Evolutionary conservation across 2,329 filamentous ascomycete genomes (phyloP).

Genomic region (Metarhizium rileyi): DNA sequence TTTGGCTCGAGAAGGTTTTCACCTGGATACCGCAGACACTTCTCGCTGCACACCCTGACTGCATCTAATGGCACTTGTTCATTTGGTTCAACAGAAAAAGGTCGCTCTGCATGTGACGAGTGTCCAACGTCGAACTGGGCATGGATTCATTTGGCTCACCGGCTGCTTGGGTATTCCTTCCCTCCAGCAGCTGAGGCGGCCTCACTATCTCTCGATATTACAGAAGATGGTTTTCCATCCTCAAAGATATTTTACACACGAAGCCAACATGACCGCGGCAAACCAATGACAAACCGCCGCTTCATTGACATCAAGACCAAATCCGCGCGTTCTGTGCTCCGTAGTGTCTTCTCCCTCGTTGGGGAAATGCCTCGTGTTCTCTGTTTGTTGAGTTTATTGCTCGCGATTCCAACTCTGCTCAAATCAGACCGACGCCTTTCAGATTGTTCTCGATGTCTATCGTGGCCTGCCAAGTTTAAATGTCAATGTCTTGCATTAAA

Average conservation of each 20-base stretch:
- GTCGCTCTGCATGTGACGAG: background rate
- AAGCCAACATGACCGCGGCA: slow-evolving; percentile 19
- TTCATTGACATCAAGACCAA: slow-evolving; percentile 8
- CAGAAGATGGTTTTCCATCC: slow-evolving; percentile 33
- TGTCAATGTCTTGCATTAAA: slow-evolving; percentile 17
- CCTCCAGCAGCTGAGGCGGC: background rate
- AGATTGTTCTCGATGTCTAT: slow-evolving; percentile 18
- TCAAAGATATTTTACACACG: slow-evolving; percentile 35
- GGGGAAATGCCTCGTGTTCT: slow-evolving; percentile 24
- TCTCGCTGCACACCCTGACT: background rate
- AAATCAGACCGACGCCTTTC: slow-evolving; percentile 20
- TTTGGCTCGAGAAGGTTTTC: background rate
- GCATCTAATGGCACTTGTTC: background rate
- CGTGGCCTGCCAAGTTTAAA: slow-evolving; percentile 18
- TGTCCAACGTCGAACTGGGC: background rate
- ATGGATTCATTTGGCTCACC: background rate
- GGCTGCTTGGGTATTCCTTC: background rate
- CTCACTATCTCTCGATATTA: slow-evolving; percentile 27
- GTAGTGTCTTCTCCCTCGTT: slow-evolving; percentile 21
- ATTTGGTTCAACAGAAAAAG: background rate
- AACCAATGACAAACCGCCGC: slow-evolving; percentile 12
- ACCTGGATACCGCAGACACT: background rate
- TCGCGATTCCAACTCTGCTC: slow-evolving; percentile 2
- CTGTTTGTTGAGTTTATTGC: slow-evolving; percentile 6
- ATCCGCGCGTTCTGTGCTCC: slow-evolving; percentile 3